phyloP scores from a whole-genome alignment of 2,329 filamentous ascomycete genomes.

The Macroventuria anomochaeta region DNA sequence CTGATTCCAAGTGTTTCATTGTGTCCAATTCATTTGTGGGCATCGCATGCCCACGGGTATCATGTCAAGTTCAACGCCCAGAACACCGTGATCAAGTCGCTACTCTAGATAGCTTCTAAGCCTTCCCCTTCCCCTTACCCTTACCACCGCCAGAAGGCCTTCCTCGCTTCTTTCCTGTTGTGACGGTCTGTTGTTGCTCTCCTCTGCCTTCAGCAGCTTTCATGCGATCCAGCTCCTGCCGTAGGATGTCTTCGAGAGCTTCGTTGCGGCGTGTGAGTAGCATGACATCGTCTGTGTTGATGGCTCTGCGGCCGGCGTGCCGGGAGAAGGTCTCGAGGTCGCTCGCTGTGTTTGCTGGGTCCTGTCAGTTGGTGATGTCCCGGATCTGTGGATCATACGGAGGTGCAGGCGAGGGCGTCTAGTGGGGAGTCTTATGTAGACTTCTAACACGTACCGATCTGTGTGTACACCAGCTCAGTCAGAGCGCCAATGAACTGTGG shows the following conservation, averaged over 20 bases:
- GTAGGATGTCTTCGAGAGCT: conserved; percentile 78
- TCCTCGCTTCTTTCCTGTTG: conserved; percentile 25
- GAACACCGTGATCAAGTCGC: not conserved
- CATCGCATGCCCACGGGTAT: conserved; percentile 7
- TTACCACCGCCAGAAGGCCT: conserved; percentile 33
- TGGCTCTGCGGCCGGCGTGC: conserved; percentile 80
- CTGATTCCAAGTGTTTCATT: not conserved
- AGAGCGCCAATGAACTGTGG: conserved; percentile 80
- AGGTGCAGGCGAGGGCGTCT: too few relatives aligned
- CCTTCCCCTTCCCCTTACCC: conserved; percentile 29
- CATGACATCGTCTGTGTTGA: conserved; percentile 86
- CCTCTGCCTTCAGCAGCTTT: conserved; percentile 38
- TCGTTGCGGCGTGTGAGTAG: conserved; percentile 87
- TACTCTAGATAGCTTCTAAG: not conserved
- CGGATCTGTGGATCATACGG: too few relatives aligned
- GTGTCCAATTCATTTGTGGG: not conserved
- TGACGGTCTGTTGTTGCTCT: conserved; percentile 16
- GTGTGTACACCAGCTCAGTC: conserved; percentile 86
- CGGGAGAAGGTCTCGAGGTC: conserved; percentile 67
- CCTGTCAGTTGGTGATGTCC: not conserved
- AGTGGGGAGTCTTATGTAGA: too few relatives aligned
- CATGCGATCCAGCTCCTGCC: conserved; percentile 66
- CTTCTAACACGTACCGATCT: conserved; percentile 83
- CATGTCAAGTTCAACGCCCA: conserved; percentile 1
- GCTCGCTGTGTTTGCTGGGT: conserved; percentile 50